These are phyloP conservation scores for Neoscytalidium dimidiatum DNA, from an alignment of 2,329 filamentous ascomycete species.

Conservation along the genomic window DNA sequence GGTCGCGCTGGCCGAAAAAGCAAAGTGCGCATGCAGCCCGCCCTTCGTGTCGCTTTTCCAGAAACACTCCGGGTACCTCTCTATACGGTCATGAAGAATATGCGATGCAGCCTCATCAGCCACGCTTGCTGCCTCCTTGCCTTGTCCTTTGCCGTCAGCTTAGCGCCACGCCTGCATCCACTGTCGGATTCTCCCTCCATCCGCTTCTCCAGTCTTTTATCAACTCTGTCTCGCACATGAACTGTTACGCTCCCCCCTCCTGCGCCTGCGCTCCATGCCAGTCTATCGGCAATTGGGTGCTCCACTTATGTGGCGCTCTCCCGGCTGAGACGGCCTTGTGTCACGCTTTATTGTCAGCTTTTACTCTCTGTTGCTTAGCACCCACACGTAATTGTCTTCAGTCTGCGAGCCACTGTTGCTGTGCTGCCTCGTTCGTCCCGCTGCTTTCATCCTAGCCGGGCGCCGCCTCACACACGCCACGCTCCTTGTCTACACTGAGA, in stretches of 20 bases:
- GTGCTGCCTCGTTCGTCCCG: background rate
- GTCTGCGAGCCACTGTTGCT: background rate
- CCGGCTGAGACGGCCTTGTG: background rate
- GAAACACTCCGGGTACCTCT: background rate
- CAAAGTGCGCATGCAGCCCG: background rate
- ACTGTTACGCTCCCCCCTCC: background rate
- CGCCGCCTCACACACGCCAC: slow-evolving; percentile 4
- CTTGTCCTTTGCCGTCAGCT: background rate
- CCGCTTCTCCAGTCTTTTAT: background rate
- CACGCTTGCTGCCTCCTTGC: background rate
- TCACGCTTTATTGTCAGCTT: background rate
- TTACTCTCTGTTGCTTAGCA: background rate
- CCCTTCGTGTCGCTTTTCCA: background rate
- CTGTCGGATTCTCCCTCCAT: background rate
- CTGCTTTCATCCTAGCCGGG: background rate
- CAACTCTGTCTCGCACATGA: slow-evolving; percentile 6
- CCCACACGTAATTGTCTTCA: background rate
- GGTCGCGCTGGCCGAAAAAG: background rate
- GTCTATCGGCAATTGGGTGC: background rate
- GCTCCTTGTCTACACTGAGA: background rate
- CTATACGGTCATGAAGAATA: background rate
- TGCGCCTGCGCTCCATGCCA: background rate
- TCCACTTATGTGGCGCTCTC: background rate
- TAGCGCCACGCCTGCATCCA: background rate
- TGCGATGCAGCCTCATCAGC: background rate